phyloP scores from a whole-genome alignment of 1,284 basidiomycete genomes.

The Veloporphyrellus conicus region DNA sequence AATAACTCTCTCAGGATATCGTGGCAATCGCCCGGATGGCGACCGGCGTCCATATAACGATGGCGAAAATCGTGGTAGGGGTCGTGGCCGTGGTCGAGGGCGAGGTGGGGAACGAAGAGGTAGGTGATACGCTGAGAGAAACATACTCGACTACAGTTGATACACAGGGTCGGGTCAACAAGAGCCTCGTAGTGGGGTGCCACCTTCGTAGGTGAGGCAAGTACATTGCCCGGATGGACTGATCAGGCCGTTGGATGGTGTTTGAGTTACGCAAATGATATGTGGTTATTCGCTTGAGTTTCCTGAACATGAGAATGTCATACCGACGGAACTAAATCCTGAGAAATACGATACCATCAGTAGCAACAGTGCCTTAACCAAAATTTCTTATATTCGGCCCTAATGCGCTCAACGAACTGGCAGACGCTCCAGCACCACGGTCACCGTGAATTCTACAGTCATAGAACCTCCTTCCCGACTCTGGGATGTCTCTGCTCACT shows the following conservation, averaged over 20 bases:
- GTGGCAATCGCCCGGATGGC: conserved; percentile 33
- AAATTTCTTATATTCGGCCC: not conserved
- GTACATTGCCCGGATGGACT: not conserved
- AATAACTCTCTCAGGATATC: conserved; percentile 28
- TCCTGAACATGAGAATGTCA: not conserved
- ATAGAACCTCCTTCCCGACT: not conserved
- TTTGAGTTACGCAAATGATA: conserved; percentile 6
- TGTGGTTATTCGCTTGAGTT: conserved; percentile 1
- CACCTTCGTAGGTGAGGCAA: conserved; percentile 16
- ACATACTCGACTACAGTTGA: not conserved
- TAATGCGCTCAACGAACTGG: not conserved
- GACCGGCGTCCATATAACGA: conserved; percentile 41
- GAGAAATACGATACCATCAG: no score
- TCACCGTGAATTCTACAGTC: not conserved
- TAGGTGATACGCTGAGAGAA: conserved; percentile 9
- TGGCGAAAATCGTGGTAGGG: conserved; percentile 38
- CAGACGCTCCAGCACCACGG: no score
- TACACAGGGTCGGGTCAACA: conserved; percentile 21
- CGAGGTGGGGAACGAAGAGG: conserved; percentile 34
- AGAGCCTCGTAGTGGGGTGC: conserved; percentile 19
- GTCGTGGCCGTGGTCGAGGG: conserved; percentile 45
- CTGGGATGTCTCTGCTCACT: conserved; percentile 24
- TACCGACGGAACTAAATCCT: not conserved
- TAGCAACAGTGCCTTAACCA: not conserved
- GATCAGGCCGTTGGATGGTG: not conserved